Conservation (phyloP, 192 early-diverging fungal species). For the Kickxella alabastrina region DNA sequence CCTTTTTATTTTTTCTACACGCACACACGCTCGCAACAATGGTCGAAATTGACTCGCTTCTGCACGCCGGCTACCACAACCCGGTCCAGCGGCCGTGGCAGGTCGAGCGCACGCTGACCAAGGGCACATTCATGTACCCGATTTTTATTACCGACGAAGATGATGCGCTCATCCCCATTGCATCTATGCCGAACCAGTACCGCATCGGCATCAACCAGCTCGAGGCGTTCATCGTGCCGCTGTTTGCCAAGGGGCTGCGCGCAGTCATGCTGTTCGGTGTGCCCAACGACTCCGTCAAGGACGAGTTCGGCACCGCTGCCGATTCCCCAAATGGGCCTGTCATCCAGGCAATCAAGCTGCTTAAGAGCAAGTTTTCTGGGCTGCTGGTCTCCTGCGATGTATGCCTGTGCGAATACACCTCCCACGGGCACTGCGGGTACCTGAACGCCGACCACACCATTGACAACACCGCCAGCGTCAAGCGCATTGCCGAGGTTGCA, state of each 20-base stretch:
- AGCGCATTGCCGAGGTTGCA: slow-evolving; percentile 79
- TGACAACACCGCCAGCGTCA: slow-evolving; percentile 73
- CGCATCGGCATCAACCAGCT: slow-evolving; percentile 80
- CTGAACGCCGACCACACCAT: slow-evolving; percentile 75
- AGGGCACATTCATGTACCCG: slow-evolving; percentile 83
- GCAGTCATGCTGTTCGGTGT: slow-evolving; percentile 94
- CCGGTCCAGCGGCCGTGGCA: slow-evolving; percentile 79
- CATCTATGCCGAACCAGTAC: slow-evolving; percentile 81
- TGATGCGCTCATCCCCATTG: slow-evolving; percentile 72
- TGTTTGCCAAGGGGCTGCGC: slow-evolving; percentile 83
- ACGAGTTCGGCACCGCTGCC: slow-evolving; percentile 72
- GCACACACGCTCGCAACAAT: slow-evolving; percentile 19
- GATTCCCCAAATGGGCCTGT: slow-evolving; percentile 81
- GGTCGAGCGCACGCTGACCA: slow-evolving; percentile 61
- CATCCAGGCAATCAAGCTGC: slow-evolving; percentile 73
- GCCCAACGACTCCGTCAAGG: slow-evolving; percentile 66
- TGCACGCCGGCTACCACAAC: slow-evolving; percentile 88
- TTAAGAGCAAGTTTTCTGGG: slow-evolving; percentile 72
- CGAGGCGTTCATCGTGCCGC: slow-evolving; percentile 67
- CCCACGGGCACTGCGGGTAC: slow-evolving; percentile 94
- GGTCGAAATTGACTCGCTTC: slow-evolving; percentile 61
- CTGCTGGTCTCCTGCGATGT: slow-evolving; percentile 91
- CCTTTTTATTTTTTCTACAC: not conserved
- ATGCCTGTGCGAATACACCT: slow-evolving; percentile 94
- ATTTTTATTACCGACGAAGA: slow-evolving; percentile 87